These are phyloP conservation scores for Aquilaria agallochum DNA, from an alignment of 441 rosid genomes.

Conservation along the genomic window DNA sequence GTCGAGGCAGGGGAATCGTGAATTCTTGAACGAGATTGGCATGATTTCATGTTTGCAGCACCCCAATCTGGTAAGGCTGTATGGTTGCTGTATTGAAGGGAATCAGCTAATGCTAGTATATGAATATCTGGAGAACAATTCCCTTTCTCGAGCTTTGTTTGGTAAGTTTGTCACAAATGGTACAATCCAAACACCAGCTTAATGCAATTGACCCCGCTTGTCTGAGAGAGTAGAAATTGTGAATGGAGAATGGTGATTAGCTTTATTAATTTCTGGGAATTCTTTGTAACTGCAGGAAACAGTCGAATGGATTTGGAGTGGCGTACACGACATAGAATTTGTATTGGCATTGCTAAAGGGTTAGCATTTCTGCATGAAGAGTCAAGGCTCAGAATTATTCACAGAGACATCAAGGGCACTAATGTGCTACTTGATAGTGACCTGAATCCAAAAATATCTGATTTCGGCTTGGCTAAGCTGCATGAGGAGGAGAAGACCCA, in stretches of 20 bases:
- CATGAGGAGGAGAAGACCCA: constrained; percentile 43
- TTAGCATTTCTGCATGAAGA: constrained; percentile 51
- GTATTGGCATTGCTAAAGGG: constrained; percentile 39
- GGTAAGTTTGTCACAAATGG: constrained; percentile 21
- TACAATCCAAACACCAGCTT: not conserved
- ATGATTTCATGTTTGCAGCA: constrained; percentile 56
- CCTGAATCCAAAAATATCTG: constrained; percentile 40
- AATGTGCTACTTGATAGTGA: constrained; percentile 39
- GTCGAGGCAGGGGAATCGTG: constrained; percentile 59
- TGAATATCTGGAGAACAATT: constrained; percentile 55
- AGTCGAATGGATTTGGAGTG: constrained; percentile 27
- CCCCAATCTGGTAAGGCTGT: constrained; percentile 55
- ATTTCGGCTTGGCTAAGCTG: constrained; percentile 50
- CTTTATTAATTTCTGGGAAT: constrained; percentile 3
- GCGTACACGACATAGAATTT: constrained; percentile 31
- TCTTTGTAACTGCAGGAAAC: constrained; percentile 18
- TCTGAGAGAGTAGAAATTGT: not conserved
- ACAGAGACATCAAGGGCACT: constrained; percentile 45
- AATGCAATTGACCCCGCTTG: too few relatives aligned
- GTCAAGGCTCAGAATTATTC: constrained; percentile 42
- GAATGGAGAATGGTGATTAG: not conserved
- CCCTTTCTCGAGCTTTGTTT: constrained; percentile 52
- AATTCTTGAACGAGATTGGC: constrained; percentile 55
- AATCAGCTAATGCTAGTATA: constrained; percentile 47
- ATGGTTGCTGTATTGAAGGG: constrained; percentile 62